Evolutionary conservation across 129 eudicot species (phyloP).

Genomic region (Flaveria linearis): DNA sequence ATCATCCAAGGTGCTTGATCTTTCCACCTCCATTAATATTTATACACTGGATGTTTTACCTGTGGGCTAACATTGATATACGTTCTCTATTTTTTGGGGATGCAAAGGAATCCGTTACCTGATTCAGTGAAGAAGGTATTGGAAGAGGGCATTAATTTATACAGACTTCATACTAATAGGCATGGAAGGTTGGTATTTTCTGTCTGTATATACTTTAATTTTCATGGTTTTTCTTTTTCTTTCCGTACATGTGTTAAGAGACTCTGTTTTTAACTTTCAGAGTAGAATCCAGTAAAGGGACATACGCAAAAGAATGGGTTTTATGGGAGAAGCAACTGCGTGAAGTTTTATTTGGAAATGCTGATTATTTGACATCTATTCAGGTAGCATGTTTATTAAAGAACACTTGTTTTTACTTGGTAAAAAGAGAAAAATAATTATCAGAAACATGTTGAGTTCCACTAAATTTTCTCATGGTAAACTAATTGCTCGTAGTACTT

Average conservation of each 20-base stretch:
- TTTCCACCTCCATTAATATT: neutral
- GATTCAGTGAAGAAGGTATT: constrained; percentile 57
- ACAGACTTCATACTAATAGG: constrained; percentile 64
- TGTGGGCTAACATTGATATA: constrained; percentile 26
- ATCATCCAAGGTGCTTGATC: neutral
- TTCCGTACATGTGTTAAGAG: neutral
- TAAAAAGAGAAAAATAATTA: neutral
- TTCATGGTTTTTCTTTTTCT: neutral
- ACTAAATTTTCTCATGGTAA: neutral
- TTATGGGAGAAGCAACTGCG: constrained; percentile 86
- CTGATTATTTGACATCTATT: constrained; percentile 68
- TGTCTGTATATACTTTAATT: neutral
- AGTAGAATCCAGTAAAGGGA: constrained; percentile 76
- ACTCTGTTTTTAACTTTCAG: constrained; percentile 34
- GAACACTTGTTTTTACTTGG: neutral
- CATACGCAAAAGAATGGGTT: constrained; percentile 67
- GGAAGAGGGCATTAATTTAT: constrained; percentile 89
- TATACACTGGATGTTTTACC: neutral
- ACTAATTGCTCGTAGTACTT: neutral
- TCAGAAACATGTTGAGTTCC: neutral
- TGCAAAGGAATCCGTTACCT: constrained; percentile 68
- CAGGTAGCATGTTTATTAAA: constrained; percentile 48
- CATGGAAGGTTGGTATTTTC: constrained; percentile 72
- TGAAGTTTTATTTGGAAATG: constrained; percentile 46
- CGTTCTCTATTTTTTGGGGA: neutral